Evolutionary conservation across 108 stramenopile species (phyloP).

Genomic region (Pseudonitzschia multistriata): DNA sequence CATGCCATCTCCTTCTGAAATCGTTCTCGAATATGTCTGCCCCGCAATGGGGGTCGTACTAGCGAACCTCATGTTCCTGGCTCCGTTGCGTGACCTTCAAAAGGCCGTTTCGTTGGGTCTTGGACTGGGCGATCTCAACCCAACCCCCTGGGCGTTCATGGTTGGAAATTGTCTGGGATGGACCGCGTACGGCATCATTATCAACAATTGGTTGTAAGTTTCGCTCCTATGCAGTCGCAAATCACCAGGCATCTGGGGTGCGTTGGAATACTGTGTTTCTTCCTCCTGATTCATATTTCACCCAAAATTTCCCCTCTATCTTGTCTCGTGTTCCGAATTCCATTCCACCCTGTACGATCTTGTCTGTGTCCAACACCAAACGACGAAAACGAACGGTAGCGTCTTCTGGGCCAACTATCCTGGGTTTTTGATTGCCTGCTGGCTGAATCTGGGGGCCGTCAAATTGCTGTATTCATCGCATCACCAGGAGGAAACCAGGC

Average conservation of each 20-base stretch:
- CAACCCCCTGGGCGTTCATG: slow-evolving; percentile 83
- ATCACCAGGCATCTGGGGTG: no score
- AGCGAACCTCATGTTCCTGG: slow-evolving; percentile 72
- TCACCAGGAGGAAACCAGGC: slow-evolving; percentile 30
- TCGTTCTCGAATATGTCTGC: slow-evolving; percentile 64
- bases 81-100: slow-evolving; percentile 53
- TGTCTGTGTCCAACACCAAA: no score
- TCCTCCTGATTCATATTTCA: no score
- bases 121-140: slow-evolving; percentile 65
- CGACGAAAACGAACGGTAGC: neutral
- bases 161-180: slow-evolving; percentile 75
- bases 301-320: neutral
- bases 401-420: slow-evolving; percentile 68
- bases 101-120: slow-evolving; percentile 41
- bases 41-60: slow-evolving; percentile 53
- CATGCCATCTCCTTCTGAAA: slow-evolving; percentile 18
- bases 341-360: no score
- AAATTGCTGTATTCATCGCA: slow-evolving; percentile 64
- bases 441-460: slow-evolving; percentile 68
- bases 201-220: neutral
- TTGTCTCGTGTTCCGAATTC: no score
- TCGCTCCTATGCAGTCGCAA: no score
- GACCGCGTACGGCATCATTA: slow-evolving; percentile 47
- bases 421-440: slow-evolving; percentile 57
- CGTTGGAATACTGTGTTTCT: no score